phyloP scores from a whole-genome alignment of 768 basidiomycete species.

The Rhodosporidiobolus sp. region DNA sequence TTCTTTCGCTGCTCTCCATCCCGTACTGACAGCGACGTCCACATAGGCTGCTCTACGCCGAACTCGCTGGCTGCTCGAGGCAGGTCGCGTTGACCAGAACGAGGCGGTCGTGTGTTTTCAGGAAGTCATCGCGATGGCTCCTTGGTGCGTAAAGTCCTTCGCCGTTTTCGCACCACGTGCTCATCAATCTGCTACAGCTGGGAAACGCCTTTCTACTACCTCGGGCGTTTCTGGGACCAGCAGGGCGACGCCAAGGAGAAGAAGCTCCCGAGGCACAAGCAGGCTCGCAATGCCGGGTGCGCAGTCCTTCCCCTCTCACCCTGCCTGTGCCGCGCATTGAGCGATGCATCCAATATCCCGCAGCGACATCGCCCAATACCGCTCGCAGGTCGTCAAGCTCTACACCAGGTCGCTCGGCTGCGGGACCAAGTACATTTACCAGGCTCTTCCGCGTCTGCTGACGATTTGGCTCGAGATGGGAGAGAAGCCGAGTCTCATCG shows the following conservation, averaged over 20 bases:
- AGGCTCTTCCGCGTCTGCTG: slow-evolving; percentile 85
- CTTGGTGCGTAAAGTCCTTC: slow-evolving; percentile 49
- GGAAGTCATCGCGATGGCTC: slow-evolving; percentile 48
- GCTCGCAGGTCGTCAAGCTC: slow-evolving; percentile 20
- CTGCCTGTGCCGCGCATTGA: no score
- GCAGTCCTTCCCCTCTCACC: neutral
- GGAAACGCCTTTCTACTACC: slow-evolving; percentile 81
- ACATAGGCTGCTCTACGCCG: slow-evolving; percentile 60
- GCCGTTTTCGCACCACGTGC: slow-evolving; percentile 4
- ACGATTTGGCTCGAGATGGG: slow-evolving; percentile 92
- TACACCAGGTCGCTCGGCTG: slow-evolving; percentile 58
- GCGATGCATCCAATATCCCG: neutral
- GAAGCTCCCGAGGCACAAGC: slow-evolving; percentile 1
- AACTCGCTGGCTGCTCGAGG: slow-evolving; percentile 90
- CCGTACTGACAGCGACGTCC: neutral
- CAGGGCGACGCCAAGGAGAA: slow-evolving; percentile 30
- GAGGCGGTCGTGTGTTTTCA: slow-evolving; percentile 59
- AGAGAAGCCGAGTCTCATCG: slow-evolving; percentile 54
- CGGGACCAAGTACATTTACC: slow-evolving; percentile 95
- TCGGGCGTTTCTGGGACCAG: slow-evolving; percentile 79
- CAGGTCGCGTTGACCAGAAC: slow-evolving; percentile 69
- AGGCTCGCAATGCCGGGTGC: neutral
- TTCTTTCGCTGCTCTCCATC: neutral
- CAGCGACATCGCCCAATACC: neutral
- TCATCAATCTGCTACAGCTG: slow-evolving; percentile 57